Evolutionary conservation across 768 basidiomycete species (phyloP).

Genomic region (Agaricus subrufescens): DNA sequence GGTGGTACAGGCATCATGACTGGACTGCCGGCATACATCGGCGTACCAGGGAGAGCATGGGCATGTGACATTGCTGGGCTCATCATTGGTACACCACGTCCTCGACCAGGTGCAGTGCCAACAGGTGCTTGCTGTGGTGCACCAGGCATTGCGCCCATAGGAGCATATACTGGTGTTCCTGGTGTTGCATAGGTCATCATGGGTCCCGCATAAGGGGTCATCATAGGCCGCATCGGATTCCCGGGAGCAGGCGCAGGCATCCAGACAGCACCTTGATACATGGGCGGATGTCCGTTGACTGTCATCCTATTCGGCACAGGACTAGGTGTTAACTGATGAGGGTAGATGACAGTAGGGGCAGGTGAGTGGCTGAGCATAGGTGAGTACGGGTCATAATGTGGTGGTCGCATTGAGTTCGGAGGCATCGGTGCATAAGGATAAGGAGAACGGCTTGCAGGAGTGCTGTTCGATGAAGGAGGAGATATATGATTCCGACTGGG

Average conservation of each 20-base stretch:
- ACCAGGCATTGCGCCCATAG: slow-evolving; percentile 37
- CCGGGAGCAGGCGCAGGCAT: slow-evolving; percentile 45
- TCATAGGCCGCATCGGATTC: slow-evolving; percentile 51
- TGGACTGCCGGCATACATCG: slow-evolving; percentile 67
- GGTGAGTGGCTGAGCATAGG: slow-evolving; percentile 74
- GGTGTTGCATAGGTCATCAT: slow-evolving; percentile 64
- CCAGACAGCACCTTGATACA: slow-evolving; percentile 66
- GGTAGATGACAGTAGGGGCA: slow-evolving; percentile 62
- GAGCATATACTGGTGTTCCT: slow-evolving; percentile 26
- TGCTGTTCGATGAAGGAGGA: slow-evolving; percentile 40
- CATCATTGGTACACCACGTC: slow-evolving; percentile 54
- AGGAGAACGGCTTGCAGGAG: slow-evolving; percentile 16
- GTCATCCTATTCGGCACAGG: slow-evolving; percentile 60
- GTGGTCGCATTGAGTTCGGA: slow-evolving; percentile 46
- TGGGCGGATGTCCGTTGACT: slow-evolving; percentile 55
- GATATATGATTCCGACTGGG: slow-evolving; percentile 48
- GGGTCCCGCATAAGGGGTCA: slow-evolving; percentile 61
- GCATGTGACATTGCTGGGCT: slow-evolving; percentile 70
- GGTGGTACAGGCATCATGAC: slow-evolving; percentile 62
- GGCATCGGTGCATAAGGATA: slow-evolving; percentile 40
- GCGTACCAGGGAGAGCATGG: slow-evolving; percentile 42
- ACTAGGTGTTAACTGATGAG: slow-evolving; percentile 53
- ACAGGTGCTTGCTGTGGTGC: slow-evolving; percentile 32
- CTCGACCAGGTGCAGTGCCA: slow-evolving; percentile 34
- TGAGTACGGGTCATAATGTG: slow-evolving; percentile 56